phyloP scores from a whole-genome alignment of 257 asterid genomes.

The Anisodus tanguticus region DNA sequence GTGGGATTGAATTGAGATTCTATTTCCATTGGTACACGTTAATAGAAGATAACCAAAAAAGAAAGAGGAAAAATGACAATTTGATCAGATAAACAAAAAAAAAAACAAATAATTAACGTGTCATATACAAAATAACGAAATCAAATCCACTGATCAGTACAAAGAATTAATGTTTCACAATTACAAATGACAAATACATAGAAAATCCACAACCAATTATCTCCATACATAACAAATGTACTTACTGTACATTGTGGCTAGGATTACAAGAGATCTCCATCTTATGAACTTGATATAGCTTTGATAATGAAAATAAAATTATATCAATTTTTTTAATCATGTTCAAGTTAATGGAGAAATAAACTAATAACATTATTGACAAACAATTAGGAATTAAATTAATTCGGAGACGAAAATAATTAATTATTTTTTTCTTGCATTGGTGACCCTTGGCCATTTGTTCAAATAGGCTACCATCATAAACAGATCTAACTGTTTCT shows the following conservation, averaged over 20 bases:
- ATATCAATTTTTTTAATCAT: background rate
- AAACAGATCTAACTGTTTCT: constrained; percentile 60
- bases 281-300: background rate
- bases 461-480: constrained; percentile 85
- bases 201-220: background rate
- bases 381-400: background rate
- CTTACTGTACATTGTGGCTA: background rate
- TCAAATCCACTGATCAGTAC: no score
- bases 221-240: background rate
- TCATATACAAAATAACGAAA: no score
- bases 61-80: no score
- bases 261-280: background rate
- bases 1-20: no score
- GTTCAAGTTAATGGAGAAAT: background rate
- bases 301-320: background rate
- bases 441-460: constrained; percentile 63
- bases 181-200: background rate
- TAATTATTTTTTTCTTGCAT: constrained; percentile 52
- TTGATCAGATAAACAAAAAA: no score
- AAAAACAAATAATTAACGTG: no score
- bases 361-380: background rate
- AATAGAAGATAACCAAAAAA: background rate
- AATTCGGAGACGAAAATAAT: background rate
- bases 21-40: no score
- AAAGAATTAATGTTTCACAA: background rate